Percentiles rank a stretch among this genome's conserved stretches.
Conservation (phyloP, 495 filamentous ascomycete genomes). For the Platismatia glauca region DNA sequence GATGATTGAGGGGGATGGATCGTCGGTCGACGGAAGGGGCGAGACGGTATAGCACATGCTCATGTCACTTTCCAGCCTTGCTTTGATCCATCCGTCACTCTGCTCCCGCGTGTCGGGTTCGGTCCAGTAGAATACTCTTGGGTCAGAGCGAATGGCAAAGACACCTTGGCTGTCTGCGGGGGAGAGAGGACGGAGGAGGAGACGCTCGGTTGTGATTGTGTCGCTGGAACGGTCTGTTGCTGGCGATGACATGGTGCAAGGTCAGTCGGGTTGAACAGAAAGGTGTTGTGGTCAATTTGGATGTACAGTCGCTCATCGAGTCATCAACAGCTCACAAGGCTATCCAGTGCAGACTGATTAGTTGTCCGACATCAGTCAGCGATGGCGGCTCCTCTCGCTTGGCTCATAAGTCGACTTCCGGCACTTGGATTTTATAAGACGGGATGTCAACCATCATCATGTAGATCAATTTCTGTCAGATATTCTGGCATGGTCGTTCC, state of each 20-base stretch:
- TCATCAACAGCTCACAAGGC: too few species aligned
- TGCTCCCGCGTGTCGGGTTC: conserved; percentile 4
- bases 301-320: too few species aligned
- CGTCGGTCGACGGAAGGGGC: background rate
- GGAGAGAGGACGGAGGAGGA: background rate
- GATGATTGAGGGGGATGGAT: background rate
- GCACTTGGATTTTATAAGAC: too few species aligned
- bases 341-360: too few species aligned
- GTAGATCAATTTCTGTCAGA: too few species aligned
- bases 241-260: background rate
- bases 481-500: too few species aligned
- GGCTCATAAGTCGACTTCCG: too few species aligned
- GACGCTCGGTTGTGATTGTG: conserved; percentile 1
- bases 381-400: too few species aligned
- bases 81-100: conserved; percentile 9
- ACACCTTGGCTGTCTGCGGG: background rate
- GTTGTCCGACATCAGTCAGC: too few species aligned
- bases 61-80: background rate
- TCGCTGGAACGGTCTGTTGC: background rate
- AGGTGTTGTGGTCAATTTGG: too few species aligned
- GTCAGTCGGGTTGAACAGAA: background rate
- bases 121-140: conserved; percentile 12
- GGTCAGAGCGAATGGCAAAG: background rate
- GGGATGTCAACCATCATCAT: too few species aligned
- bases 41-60: background rate